phyloP scores from a whole-genome alignment of 106 monocot species.

The Amphibolis antarctica region DNA sequence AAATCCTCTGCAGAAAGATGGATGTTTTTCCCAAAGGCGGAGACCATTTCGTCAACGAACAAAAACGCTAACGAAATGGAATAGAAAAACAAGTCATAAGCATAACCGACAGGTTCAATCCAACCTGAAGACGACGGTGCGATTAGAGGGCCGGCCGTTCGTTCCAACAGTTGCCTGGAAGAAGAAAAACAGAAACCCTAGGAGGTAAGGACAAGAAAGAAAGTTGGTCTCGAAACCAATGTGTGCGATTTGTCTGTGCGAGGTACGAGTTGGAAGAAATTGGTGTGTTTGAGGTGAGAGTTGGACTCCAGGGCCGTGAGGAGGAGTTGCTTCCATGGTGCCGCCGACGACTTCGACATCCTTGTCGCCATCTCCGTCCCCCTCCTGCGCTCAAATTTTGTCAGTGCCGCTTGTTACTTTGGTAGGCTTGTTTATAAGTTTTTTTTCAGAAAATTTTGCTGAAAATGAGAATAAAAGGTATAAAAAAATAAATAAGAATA shows the following conservation, averaged over 20 bases:
- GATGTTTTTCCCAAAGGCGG: neutral
- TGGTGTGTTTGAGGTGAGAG: constrained; percentile 55
- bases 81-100: neutral
- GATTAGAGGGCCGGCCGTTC: constrained; percentile 59
- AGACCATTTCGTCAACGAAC: neutral
- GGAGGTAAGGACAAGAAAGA: neutral
- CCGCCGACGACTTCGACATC: constrained; percentile 7
- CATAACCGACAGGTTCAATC: neutral
- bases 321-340: constrained; percentile 61
- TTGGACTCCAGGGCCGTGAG: constrained; percentile 55
- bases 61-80: neutral
- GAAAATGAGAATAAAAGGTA: no score
- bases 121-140: constrained; percentile 91
- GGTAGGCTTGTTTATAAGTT: no score
- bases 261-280: constrained; percentile 75
- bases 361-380: neutral
- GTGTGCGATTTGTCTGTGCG: neutral
- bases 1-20: constrained; percentile 42
- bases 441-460: no score
- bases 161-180: constrained; percentile 55
- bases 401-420: no score
- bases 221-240: neutral
- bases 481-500: no score
- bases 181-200: neutral
- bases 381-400: neutral